Conservation (phyloP, 805 yeast species). For the Kodamaea sagamina region DNA sequence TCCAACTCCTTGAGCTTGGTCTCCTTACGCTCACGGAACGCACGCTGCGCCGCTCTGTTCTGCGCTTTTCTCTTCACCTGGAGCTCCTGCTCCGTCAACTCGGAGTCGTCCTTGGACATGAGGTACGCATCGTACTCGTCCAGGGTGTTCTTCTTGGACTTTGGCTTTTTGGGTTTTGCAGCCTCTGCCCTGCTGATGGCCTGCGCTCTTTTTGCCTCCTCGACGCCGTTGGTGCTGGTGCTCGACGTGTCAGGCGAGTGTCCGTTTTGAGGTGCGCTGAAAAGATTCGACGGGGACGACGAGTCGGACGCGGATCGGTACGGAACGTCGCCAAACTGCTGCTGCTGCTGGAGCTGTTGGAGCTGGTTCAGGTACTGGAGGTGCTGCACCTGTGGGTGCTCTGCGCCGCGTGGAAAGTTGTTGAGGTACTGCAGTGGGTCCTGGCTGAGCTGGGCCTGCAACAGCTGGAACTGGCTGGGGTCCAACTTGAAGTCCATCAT, state of each 20-base stretch:
- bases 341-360: conserved; percentile 4
- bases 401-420: background rate
- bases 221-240: conserved; percentile 6
- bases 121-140: conserved; percentile 41
- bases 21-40: conserved; percentile 82
- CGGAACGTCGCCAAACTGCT: conserved; percentile 4
- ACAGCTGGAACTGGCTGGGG: conserved; percentile 6
- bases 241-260: conserved; percentile 13
- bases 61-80: conserved; percentile 69
- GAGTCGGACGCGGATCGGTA: conserved; percentile 3
- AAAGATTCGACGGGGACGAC: conserved; percentile 10
- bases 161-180: conserved; percentile 12
- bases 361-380: conserved; percentile 8
- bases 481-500: conserved; percentile 6
- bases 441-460: conserved; percentile 6
- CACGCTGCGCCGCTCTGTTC: conserved; percentile 85
- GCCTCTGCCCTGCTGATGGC: background rate
- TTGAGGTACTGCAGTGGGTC: background rate
- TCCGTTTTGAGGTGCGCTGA: background rate
- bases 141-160: conserved; percentile 28
- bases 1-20: conserved; percentile 68
- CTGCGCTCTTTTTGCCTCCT: background rate
- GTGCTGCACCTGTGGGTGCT: conserved; percentile 1
- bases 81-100: conserved; percentile 42
- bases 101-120: conserved; percentile 39